phyloP scores from a whole-genome alignment of 1,284 basidiomycete genomes.

The Erythrobasidium hasegawianum region DNA sequence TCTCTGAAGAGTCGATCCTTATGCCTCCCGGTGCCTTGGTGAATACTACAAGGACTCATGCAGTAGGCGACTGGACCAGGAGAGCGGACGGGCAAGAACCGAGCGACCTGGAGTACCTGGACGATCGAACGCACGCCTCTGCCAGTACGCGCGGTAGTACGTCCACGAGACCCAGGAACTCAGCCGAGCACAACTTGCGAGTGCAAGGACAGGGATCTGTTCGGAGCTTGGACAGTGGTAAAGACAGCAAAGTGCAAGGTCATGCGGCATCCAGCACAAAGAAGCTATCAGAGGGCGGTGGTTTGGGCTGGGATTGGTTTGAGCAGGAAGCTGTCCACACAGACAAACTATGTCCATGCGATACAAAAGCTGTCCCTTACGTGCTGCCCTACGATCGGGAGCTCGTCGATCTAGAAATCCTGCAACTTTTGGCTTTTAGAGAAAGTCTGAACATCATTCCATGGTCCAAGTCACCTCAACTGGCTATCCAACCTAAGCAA shows the following conservation, averaged over 20 bases:
- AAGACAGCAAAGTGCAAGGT: not conserved
- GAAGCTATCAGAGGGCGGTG: not conserved
- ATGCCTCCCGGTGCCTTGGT: not conserved
- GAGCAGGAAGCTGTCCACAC: not conserved
- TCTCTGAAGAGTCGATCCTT: not conserved
- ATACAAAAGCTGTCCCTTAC: slow-evolving; percentile 3
- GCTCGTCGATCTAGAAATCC: slow-evolving; percentile 7
- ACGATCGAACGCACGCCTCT: not conserved
- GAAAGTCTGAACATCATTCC: slow-evolving; percentile 1
- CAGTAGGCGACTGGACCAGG: not conserved
- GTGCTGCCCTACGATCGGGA: slow-evolving; percentile 12
- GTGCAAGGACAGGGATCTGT: not conserved
- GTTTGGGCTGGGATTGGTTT: slow-evolving; percentile 22
- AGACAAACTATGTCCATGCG: not conserved
- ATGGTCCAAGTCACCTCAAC: slow-evolving; percentile 3
- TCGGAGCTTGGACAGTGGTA: not conserved
- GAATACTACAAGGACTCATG: not conserved
- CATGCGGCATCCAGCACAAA: not conserved
- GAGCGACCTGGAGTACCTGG: not conserved
- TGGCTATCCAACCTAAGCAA: slow-evolving; percentile 9
- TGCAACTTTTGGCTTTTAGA: not conserved
- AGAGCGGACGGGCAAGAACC: not conserved
- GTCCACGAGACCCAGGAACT: not conserved
- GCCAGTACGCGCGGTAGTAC: not conserved
- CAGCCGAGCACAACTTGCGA: not conserved